A percentile compares a stretch with the other conserved stretches of the same genome.
These are phyloP conservation scores for Boeremia lycopersici DNA, from an alignment of 2,329 filamentous ascomycete species.

Conservation along the genomic window DNA sequence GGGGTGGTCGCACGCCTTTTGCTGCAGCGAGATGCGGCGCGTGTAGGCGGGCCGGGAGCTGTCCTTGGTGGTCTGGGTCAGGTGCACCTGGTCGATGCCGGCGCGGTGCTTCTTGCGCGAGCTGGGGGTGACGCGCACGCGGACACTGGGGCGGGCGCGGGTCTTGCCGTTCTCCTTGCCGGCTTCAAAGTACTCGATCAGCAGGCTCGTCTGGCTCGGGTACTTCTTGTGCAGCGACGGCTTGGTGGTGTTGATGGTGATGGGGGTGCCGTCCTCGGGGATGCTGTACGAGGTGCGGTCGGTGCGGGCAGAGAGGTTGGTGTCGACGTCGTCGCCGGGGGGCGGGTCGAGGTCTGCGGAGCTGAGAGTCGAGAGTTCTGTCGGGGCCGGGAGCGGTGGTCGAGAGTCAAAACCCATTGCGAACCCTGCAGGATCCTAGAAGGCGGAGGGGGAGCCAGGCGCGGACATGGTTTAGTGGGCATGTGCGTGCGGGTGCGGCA, in stretches of 20 bases:
- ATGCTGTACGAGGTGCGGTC: slow-evolving; percentile 77
- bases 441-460: slow-evolving; percentile 27
- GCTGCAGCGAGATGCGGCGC: slow-evolving; percentile 68
- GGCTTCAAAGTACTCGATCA: slow-evolving; percentile 95
- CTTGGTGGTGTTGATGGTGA: slow-evolving; percentile 82
- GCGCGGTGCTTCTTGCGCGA: slow-evolving; percentile 57
- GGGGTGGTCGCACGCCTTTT: slow-evolving; percentile 50
- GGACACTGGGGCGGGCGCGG: slow-evolving; percentile 79
- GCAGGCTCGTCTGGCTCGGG: slow-evolving; percentile 81
- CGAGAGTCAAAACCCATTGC: slow-evolving; percentile 54
- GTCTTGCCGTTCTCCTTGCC: slow-evolving; percentile 67
- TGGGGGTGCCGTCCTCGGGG: slow-evolving; percentile 84
- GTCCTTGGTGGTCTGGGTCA: slow-evolving; percentile 78
- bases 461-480: slow-evolving; percentile 37
- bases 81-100: slow-evolving; percentile 80
- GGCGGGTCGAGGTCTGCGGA: slow-evolving; percentile 62
- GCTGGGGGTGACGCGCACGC: slow-evolving; percentile 77
- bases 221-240: slow-evolving; percentile 63
- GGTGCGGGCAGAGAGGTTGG: slow-evolving; percentile 72
- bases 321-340: slow-evolving; percentile 60
- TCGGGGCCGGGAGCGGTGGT: slow-evolving; percentile 78
- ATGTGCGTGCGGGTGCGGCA: slow-evolving; percentile 1
- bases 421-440: slow-evolving; percentile 39
- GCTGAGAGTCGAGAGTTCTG: slow-evolving; percentile 70
- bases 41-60: slow-evolving; percentile 71